Evolutionary conservation across 768 basidiomycete genomes (phyloP).

Genomic region (Russula brevipes): DNA sequence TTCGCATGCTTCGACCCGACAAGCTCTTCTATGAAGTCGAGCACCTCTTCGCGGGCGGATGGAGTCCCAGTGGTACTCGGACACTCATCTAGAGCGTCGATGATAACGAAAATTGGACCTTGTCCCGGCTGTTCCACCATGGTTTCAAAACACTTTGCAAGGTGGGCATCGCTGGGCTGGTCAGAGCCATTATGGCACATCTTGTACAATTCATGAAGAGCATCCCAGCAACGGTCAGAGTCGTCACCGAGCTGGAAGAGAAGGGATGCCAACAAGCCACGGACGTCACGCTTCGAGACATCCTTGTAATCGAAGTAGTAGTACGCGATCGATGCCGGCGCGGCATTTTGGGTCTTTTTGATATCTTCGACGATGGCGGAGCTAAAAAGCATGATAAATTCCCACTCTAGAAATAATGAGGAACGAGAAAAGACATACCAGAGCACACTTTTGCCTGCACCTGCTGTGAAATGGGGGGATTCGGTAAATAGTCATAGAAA

Average conservation of each 20-base stretch:
- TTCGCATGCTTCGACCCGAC: background rate
- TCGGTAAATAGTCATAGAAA: background rate
- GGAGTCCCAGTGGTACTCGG: background rate
- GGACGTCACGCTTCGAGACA: background rate
- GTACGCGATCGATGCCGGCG: background rate
- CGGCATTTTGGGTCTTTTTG: background rate
- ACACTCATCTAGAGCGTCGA: background rate
- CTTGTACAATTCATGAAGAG: background rate
- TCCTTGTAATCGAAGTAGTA: conserved; percentile 8
- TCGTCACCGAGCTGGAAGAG: background rate
- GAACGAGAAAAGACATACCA: background rate
- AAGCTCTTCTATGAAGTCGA: background rate
- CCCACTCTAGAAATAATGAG: too few species aligned
- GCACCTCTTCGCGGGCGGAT: background rate
- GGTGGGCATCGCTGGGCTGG: background rate
- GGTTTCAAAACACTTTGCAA: background rate
- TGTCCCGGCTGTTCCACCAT: background rate
- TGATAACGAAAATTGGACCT: background rate
- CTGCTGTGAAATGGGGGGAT: background rate
- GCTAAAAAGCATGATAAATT: background rate
- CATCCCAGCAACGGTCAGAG: background rate
- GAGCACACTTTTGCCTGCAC: conserved; percentile 4
- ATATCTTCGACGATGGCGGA: background rate
- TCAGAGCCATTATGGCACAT: background rate
- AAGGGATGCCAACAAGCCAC: background rate